These are phyloP conservation scores for Boletus subcaerulescens DNA, from an alignment of 768 basidiomycete species.

Conservation along the genomic window DNA sequence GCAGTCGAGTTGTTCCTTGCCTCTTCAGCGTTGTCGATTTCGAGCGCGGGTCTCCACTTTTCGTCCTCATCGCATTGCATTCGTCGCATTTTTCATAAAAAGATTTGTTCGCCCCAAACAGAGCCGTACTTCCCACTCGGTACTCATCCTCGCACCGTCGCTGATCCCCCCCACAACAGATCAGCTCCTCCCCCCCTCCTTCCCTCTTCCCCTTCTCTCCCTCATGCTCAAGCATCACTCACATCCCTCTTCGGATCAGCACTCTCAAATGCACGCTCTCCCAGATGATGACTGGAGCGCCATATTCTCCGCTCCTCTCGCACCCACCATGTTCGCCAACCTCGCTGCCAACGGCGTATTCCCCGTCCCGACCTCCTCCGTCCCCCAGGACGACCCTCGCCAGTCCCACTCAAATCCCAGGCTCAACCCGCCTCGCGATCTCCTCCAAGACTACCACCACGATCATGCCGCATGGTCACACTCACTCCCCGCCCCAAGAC, in stretches of 20 bases:
- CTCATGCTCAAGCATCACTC: slow-evolving; percentile 17
- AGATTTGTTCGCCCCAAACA: slow-evolving; percentile 17
- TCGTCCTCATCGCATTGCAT: neutral
- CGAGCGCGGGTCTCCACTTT: neutral
- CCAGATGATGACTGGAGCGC: slow-evolving; percentile 48
- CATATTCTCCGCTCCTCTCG: slow-evolving; percentile 60
- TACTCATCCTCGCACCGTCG: neutral
- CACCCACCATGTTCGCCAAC: slow-evolving; percentile 57
- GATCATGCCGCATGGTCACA: slow-evolving; percentile 30
- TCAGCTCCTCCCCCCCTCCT: slow-evolving; percentile 14
- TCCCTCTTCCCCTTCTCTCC: neutral
- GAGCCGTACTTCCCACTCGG: neutral
- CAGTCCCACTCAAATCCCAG: slow-evolving; percentile 9
- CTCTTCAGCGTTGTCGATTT: slow-evolving; percentile 17
- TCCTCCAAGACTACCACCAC: slow-evolving; percentile 9
- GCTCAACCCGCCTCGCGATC: slow-evolving; percentile 18
- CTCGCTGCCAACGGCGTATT: slow-evolving; percentile 61
- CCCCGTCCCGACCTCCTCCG: slow-evolving; percentile 27
- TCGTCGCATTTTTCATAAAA: slow-evolving; percentile 5
- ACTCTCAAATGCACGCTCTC: slow-evolving; percentile 21
- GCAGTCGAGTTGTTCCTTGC: slow-evolving; percentile 9
- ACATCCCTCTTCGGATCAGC: slow-evolving; percentile 14
- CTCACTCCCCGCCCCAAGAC: slow-evolving; percentile 26
- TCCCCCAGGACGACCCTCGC: slow-evolving; percentile 32
- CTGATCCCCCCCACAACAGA: neutral